Evolutionary conservation across 768 basidiomycete species (phyloP).

Genomic region (Sporobolomyces roseus): DNA sequence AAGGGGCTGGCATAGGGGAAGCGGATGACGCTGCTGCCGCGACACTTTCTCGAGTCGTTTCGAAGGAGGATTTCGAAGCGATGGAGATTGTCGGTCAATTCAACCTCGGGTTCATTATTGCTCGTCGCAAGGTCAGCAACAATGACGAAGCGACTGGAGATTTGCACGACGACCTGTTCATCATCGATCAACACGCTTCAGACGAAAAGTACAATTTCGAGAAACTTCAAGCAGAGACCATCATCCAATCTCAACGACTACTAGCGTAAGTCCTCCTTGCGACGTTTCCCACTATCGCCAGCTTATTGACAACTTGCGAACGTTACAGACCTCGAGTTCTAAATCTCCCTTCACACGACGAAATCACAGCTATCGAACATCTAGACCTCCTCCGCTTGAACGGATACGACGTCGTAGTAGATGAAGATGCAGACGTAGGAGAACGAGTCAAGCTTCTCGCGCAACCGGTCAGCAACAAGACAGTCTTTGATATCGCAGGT

Average conservation of each 20-base stretch:
- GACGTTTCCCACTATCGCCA: background rate
- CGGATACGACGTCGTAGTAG: constrained; percentile 76
- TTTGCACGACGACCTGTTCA: constrained; percentile 74
- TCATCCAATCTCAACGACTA: constrained; percentile 77
- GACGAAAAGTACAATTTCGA: constrained; percentile 99
- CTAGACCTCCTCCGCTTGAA: constrained; percentile 75
- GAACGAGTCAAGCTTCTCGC: constrained; percentile 64
- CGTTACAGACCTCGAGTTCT: constrained; percentile 64
- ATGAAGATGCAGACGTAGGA: constrained; percentile 54
- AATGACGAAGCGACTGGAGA: background rate
- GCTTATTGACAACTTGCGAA: background rate
- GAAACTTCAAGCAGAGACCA: constrained; percentile 81
- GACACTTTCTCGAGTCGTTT: constrained; percentile 75
- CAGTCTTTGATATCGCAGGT: constrained; percentile 86
- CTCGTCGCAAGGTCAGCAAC: constrained; percentile 58
- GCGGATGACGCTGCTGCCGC: constrained; percentile 55
- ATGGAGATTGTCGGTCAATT: constrained; percentile 94
- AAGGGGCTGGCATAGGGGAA: constrained; percentile 25
- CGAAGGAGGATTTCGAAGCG: constrained; percentile 72
- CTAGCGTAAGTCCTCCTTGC: constrained; percentile 59
- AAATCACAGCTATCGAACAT: constrained; percentile 81
- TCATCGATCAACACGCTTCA: constrained; percentile 93
- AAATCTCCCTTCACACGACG: constrained; percentile 83
- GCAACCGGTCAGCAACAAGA: constrained; percentile 86
- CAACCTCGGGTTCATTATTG: constrained; percentile 90